Conservation (phyloP, 2,329 filamentous ascomycete genomes). For the Fusarium concolor region DNA sequence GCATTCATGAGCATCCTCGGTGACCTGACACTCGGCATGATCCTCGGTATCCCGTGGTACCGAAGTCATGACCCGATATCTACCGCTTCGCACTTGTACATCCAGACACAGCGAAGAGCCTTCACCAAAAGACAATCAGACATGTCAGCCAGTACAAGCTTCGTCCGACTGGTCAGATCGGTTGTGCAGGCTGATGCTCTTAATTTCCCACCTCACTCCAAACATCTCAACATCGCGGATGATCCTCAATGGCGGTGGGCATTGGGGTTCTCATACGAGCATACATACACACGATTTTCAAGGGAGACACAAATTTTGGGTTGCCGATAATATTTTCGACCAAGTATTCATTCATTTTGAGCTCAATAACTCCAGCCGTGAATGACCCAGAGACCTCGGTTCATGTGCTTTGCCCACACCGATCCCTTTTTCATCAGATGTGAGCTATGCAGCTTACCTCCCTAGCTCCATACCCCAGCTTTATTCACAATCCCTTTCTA, state of each 20-base stretch:
- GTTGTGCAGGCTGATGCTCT: neutral
- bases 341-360: conserved; percentile 48
- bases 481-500: conserved; percentile 36
- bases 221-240: neutral
- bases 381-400: conserved; percentile 45
- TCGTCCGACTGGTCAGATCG: neutral
- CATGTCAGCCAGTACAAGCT: neutral
- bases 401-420: conserved; percentile 40
- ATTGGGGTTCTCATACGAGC: neutral
- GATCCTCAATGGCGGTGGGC: neutral
- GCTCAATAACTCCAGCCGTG: conserved; percentile 47
- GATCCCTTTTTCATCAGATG: conserved; percentile 39
- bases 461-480: conserved; percentile 36
- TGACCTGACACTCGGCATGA: conserved; percentile 31
- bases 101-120: conserved; percentile 11
- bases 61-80: conserved; percentile 33
- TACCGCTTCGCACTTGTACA: conserved; percentile 31
- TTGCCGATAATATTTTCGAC: conserved; percentile 38
- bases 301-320: conserved; percentile 26
- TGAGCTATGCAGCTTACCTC: conserved; percentile 39
- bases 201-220: neutral
- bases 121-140: neutral
- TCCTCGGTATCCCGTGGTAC: conserved; percentile 43
- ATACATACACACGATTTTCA: conserved; percentile 3
- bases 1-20: conserved; percentile 34